Conservation (phyloP, 768 basidiomycete genomes). For the Heimioporus sp. region DNA sequence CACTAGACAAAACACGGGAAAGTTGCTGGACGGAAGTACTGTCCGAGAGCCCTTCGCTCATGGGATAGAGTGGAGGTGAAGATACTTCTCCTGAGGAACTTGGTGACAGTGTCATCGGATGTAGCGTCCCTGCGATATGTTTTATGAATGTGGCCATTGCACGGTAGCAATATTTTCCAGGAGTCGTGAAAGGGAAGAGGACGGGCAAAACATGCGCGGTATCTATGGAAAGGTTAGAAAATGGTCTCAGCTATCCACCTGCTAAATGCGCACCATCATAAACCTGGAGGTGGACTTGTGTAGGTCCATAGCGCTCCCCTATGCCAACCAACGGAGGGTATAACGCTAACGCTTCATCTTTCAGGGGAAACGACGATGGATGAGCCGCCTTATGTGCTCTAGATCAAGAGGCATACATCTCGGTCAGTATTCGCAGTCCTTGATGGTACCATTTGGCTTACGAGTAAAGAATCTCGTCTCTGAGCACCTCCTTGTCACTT, state of each 20-base stretch:
- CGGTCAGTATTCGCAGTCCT: neutral
- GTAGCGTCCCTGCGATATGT: slow-evolving; percentile 53
- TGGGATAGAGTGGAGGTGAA: neutral
- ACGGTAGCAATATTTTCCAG: slow-evolving; percentile 78
- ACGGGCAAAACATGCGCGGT: slow-evolving; percentile 72
- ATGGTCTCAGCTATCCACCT: slow-evolving; percentile 18
- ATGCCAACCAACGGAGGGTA: slow-evolving; percentile 60
- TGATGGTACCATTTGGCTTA: slow-evolving; percentile 34
- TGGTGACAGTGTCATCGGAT: slow-evolving; percentile 9
- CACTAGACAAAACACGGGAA: slow-evolving; percentile 2
- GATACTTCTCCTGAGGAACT: slow-evolving; percentile 10
- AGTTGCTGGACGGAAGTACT: neutral
- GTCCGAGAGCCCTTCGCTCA: neutral
- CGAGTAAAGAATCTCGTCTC: slow-evolving; percentile 91
- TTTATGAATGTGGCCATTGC: slow-evolving; percentile 72
- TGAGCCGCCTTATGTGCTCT: slow-evolving; percentile 92
- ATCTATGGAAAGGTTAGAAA: slow-evolving; percentile 38
- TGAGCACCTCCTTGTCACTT: slow-evolving; percentile 86
- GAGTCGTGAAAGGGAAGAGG: slow-evolving; percentile 72
- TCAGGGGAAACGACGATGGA: slow-evolving; percentile 64
- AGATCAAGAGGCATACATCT: neutral
- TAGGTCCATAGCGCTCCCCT: slow-evolving; percentile 53
- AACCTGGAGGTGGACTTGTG: slow-evolving; percentile 88
- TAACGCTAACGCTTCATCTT: slow-evolving; percentile 42
- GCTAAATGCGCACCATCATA: slow-evolving; percentile 64